Percentiles rank a stretch among this genome's conserved stretches.
phyloP scores from a whole-genome alignment of 176 grass and related monocot species.

The Microstegium vimineum region DNA sequence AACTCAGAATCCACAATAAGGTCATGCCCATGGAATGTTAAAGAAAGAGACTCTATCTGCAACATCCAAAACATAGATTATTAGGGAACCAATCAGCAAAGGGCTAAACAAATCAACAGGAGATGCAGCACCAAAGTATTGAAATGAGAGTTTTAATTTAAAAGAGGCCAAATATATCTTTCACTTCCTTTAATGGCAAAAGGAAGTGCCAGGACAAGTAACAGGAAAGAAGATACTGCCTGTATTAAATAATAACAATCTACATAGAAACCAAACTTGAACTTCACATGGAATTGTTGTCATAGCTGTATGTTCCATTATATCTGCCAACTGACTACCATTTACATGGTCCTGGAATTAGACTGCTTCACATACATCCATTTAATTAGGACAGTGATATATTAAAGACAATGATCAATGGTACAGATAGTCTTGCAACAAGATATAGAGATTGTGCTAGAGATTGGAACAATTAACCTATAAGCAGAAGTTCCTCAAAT shows the following conservation, averaged over 20 bases:
- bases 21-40: slow-evolving; percentile 98
- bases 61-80: slow-evolving; percentile 14
- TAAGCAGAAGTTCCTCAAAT: background rate
- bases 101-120: background rate
- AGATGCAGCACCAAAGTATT: background rate
- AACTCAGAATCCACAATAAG: slow-evolving; percentile 97
- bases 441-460: background rate
- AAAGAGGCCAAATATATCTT: background rate
- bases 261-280: background rate
- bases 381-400: background rate
- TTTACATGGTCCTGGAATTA: background rate
- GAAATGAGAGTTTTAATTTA: background rate
- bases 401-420: background rate
- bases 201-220: background rate
- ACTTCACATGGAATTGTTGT: background rate
- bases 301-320: background rate
- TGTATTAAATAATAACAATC: background rate
- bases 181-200: background rate
- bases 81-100: background rate
- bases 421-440: background rate
- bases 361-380: background rate
- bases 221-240: background rate
- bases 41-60: slow-evolving; percentile 90
- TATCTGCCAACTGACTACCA: background rate
- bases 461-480: background rate